A percentile compares a stretch with the other conserved stretches of the same genome.
phyloP scores from a whole-genome alignment of 2,329 filamentous ascomycete genomes.

The Colletotrichum kahawae region DNA sequence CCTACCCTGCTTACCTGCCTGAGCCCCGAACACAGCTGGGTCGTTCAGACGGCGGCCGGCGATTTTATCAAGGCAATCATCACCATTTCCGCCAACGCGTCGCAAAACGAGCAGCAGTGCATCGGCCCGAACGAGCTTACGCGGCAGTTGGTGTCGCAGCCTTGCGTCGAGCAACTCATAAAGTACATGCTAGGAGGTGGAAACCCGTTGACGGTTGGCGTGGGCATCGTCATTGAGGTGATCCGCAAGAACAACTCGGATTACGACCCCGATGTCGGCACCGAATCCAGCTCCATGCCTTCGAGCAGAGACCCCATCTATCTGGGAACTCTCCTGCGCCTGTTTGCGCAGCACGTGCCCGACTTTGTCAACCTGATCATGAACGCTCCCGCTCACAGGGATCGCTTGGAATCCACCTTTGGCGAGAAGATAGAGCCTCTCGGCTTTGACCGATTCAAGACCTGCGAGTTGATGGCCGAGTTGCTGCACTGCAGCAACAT shows the following conservation, averaged over 20 bases:
- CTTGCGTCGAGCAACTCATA: conserved; percentile 85
- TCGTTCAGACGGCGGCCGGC: conserved; percentile 93
- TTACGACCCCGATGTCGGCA: conserved; percentile 91
- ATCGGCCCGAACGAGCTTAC: conserved; percentile 98
- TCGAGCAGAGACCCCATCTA: conserved; percentile 94
- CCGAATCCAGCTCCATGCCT: conserved; percentile 78
- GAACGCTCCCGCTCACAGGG: conserved; percentile 74
- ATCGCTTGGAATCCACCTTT: conserved; percentile 84
- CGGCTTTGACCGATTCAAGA: conserved; percentile 98
- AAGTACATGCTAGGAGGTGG: conserved; percentile 91
- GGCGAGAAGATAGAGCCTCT: conserved; percentile 90
- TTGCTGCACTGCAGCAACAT: conserved; percentile 98
- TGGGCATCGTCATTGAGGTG: conserved; percentile 97
- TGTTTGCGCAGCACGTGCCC: conserved; percentile 90
- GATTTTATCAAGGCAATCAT: conserved; percentile 99
- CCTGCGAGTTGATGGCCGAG: conserved; percentile 98
- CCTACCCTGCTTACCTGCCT: conserved; percentile 87
- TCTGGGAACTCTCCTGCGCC: conserved; percentile 83
- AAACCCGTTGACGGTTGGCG: conserved; percentile 92
- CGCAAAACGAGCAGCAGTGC: conserved; percentile 97
- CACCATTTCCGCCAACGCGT: conserved; percentile 97
- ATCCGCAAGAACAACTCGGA: conserved; percentile 99
- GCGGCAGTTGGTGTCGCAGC: conserved; percentile 86
- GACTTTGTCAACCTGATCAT: conserved; percentile 93
- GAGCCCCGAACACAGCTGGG: conserved; percentile 81